Evolutionary conservation across 2,329 filamentous ascomycete species (phyloP).

Genomic region (Knufia fluminis): DNA sequence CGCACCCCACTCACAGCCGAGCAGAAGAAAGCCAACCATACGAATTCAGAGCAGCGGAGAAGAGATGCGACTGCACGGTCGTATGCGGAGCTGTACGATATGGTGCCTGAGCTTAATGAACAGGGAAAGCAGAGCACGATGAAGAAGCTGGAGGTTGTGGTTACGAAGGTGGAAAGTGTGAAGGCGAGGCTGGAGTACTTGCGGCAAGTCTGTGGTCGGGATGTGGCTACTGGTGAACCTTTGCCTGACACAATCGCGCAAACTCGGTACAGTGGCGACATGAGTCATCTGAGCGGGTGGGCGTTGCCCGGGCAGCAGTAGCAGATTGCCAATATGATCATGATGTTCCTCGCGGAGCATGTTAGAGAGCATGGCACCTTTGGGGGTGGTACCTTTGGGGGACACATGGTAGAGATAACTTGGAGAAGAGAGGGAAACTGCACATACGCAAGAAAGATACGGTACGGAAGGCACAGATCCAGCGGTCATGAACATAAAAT

Average conservation of each 20-base stretch:
- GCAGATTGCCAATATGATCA: too few species aligned
- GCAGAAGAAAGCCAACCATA: constrained; percentile 23
- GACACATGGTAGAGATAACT: too few species aligned
- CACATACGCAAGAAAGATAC: too few species aligned
- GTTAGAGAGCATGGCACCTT: too few species aligned
- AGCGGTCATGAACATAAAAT: neutral
- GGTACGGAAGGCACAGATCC: neutral
- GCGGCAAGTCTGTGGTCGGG: constrained; percentile 13
- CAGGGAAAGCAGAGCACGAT: constrained; percentile 22
- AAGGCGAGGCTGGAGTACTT: constrained; percentile 17
- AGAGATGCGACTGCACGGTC: constrained; percentile 21
- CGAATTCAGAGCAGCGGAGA: constrained; percentile 22
- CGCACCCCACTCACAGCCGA: constrained; percentile 19
- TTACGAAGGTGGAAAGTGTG: constrained; percentile 16
- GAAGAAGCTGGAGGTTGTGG: constrained; percentile 23
- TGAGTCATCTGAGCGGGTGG: constrained; percentile 3
- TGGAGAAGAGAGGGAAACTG: too few species aligned
- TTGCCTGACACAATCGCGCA: neutral
- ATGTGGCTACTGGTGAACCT: constrained; percentile 12
- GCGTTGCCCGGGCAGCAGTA: neutral
- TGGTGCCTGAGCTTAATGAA: constrained; percentile 20
- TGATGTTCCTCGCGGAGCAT: too few species aligned
- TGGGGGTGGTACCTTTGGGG: too few species aligned
- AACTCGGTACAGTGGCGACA: neutral
- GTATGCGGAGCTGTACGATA: constrained; percentile 21